A percentile compares a stretch with the other conserved stretches of the same genome.
Evolutionary conservation across 1,284 basidiomycete genomes (phyloP).

Genomic region (Phellopilus nigrolimitatus): DNA sequence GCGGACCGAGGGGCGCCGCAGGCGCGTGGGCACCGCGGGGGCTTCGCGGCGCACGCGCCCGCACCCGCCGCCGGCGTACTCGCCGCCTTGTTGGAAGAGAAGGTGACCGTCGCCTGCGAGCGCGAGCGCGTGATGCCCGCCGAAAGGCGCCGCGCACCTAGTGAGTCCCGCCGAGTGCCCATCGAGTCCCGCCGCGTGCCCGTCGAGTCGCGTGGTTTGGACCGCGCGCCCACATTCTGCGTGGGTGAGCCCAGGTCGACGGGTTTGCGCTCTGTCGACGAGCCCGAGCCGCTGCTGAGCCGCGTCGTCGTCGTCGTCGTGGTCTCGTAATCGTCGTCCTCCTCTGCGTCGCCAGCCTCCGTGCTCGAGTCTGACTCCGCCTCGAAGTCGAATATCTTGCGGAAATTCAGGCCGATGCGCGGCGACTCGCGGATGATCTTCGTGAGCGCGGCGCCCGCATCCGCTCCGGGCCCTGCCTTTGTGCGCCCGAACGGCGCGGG

Average conservation of each 20-base stretch:
- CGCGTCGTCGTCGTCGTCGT: conserved; percentile 30
- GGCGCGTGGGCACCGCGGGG: conserved; percentile 24
- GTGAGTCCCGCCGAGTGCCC: too few species aligned
- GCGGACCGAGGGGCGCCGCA: conserved; percentile 33
- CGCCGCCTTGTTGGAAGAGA: not conserved
- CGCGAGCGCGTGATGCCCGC: too few species aligned
- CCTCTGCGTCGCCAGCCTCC: conserved; percentile 35
- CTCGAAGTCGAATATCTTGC: conserved; percentile 64
- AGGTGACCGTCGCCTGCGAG: not conserved
- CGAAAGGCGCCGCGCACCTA: too few species aligned
- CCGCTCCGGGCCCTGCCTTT: too few species aligned
- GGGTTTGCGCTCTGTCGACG: conserved; percentile 21
- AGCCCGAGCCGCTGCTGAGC: not conserved
- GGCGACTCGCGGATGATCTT: conserved; percentile 63
- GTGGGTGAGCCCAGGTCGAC: conserved; percentile 8
- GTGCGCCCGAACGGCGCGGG: conserved; percentile 44
- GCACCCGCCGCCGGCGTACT: not conserved
- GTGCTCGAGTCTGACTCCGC: conserved; percentile 23
- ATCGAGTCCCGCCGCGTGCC: too few species aligned
- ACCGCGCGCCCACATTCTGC: conserved; percentile 11
- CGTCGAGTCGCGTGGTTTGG: not conserved
- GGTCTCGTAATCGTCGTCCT: conserved; percentile 26
- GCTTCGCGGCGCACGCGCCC: not conserved
- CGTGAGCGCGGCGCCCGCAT: conserved; percentile 41
- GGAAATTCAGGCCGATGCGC: conserved; percentile 63